Evolutionary conservation across 2,329 filamentous ascomycete genomes (phyloP).

Genomic region (Cladosporium phlei): DNA sequence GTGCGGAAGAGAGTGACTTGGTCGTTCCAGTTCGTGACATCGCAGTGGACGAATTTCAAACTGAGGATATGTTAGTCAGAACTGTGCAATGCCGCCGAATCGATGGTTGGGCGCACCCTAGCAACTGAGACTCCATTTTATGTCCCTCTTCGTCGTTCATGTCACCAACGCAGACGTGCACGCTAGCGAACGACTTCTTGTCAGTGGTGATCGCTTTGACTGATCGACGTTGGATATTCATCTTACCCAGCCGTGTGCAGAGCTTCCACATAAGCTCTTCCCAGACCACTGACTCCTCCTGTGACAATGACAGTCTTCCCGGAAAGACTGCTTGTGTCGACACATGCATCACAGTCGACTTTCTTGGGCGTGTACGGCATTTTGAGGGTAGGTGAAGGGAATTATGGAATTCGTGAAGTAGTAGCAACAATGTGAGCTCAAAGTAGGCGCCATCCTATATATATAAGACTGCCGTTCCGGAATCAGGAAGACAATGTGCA

Average conservation of each 20-base stretch:
- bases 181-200: constrained; percentile 14
- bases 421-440: too few relatives aligned
- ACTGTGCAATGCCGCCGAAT: too few relatives aligned
- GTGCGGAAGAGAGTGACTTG: constrained; percentile 18
- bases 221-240: constrained; percentile 15
- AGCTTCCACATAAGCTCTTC: constrained; percentile 27
- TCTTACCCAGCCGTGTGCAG: constrained; percentile 22
- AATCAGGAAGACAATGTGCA: too few relatives aligned
- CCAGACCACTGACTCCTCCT: constrained; percentile 37
- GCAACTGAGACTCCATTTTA: constrained; percentile 22
- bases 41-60: constrained; percentile 21
- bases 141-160: constrained; percentile 22
- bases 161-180: constrained; percentile 25
- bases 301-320: constrained; percentile 45
- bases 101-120: constrained; percentile 19
- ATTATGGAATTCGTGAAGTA: neutral
- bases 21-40: constrained; percentile 20
- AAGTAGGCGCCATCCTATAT: too few relatives aligned
- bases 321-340: constrained; percentile 24
- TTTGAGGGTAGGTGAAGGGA: neutral
- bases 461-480: too few relatives aligned
- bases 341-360: constrained; percentile 16
- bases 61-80: constrained; percentile 14
- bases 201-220: neutral
- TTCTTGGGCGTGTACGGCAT: constrained; percentile 1